Base-by-base conservation (phyloP, 208 protist species). In the Trypanosoma lewisi region DNA sequence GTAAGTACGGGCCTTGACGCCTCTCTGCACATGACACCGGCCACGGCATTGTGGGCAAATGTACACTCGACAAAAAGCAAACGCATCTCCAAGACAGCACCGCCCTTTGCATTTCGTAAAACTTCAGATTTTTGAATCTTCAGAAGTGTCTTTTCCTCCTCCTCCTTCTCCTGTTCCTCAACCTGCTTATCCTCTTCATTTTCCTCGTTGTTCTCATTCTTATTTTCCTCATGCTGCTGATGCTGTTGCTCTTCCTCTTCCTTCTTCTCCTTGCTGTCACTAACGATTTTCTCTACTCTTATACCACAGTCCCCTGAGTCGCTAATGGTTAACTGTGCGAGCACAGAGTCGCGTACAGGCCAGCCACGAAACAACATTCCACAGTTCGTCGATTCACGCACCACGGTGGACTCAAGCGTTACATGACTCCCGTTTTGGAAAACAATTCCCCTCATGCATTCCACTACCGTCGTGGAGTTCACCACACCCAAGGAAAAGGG, bases 71-170 rank as follows among this genome's bases (percentile, higher is more conserved):
- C 58, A 34, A 72, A 28, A 42, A 6, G 39, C 2, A 52, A 56
- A 59, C 34, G 14, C 27, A 58, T 19, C 37, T 60, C 31, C 33
- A 72, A 28, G 42, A 72, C 12, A 27, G 39, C 41, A 21, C 66
- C 66, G 47, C 66, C 39, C 34, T 62, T 62, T 31, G 14, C 37
- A 54, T 65, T 72, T 60, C 30, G 23, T 3, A 44, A 23, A n/a
- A 72, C 62, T 36, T 72, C 66, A 17, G 31, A 54, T 16, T 57
- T 48, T 34, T 65, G 1, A 59, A 72, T 44, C 25, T 5, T 66
- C 12, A 63, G 12, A n/a, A 21, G 21, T 23, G 14, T 23, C 34
- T 36, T 33, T 21, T 36, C 45, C n/a, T 67, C 61, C 1, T 23
- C 31, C n/a, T 50, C n/a, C n/a, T n/a, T n/a, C n/a, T n/a, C n/a